Evolutionary conservation across 805 yeast genomes (phyloP), one percentile per base, ranked within the genome.

Genomic region (Yarrowia sp.): DNA sequence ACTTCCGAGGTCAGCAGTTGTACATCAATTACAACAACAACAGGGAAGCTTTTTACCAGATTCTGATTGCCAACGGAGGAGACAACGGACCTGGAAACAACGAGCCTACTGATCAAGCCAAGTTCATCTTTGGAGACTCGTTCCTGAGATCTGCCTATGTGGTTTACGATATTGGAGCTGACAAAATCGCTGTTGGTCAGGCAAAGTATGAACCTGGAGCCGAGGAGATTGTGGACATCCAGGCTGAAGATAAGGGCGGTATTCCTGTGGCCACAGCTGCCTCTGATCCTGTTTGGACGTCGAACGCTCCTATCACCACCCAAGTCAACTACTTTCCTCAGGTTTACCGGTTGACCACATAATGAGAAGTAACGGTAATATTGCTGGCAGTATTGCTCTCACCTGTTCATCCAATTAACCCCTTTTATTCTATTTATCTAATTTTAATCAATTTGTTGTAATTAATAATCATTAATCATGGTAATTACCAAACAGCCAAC

Each of bases 141-240:
- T 83, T 89, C 74, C 79, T 89, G 70, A 80, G 89, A 69, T 81
- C 84, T 48, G 88, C 88, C 4, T 89, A 89, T 74, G 82, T 86
- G 35, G 90, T 88, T 11, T 87, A 84, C 76, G 89, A 89, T 74
- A 78, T 88, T 67, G 91, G 87, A 40, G 82, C 82, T 71, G 77
- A 77, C 55, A 79, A 83, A 72, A 79, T 88, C 41, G 86, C 89
- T 0, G 73, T 89, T 69, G 91, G 88, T 5, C 86, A 81, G 72
- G 84, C 83, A 26, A 72, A 72, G 48, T 75, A 70, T 61, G 72
- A 19, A 2, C 0, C 12, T 11, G 41, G 16, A 1, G 32, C 41
- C 10, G 66, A 59, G 41, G 53, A 59, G 11, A 3, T 59, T 2
- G 48, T 12, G 1, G 48, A 56, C 11, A 56, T 56, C 15, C 19